Conservation (phyloP, 2,329 filamentous ascomycete species). For the Paecilomyces formosus region DNA sequence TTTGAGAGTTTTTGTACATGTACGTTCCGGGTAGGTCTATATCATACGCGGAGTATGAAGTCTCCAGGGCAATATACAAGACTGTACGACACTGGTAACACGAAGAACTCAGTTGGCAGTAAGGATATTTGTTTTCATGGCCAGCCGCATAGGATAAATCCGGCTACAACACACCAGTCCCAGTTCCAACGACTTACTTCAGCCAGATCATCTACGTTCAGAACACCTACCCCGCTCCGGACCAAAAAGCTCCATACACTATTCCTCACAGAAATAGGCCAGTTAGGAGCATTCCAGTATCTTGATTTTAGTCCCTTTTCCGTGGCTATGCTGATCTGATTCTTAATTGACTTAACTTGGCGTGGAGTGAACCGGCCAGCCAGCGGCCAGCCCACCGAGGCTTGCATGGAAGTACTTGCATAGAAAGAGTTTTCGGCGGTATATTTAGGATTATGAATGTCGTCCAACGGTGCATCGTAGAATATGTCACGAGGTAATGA, state of each 20-base stretch:
- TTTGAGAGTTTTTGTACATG: too few relatives aligned
- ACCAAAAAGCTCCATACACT: constrained; percentile 7
- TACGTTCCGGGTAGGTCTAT: too few relatives aligned
- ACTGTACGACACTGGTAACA: not conserved
- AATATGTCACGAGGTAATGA: constrained; percentile 7
- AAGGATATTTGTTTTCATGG: not conserved
- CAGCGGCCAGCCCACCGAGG: not conserved
- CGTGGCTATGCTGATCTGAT: constrained; percentile 3
- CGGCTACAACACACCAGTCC: constrained; percentile 1
- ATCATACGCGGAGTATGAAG: too few relatives aligned
- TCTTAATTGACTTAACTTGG: constrained; percentile 2
- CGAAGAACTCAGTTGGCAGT: not conserved
- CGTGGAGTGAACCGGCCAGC: constrained; percentile 2
- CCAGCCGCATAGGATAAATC: not conserved
- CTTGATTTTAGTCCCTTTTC: constrained; percentile 5
- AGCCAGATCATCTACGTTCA: constrained; percentile 7
- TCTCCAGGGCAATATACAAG: not conserved
- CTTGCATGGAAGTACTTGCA: not conserved
- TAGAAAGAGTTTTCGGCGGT: constrained; percentile 1
- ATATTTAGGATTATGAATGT: not conserved
- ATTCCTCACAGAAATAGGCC: constrained; percentile 5
- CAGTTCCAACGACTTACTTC: constrained; percentile 7
- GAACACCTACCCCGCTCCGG: constrained; percentile 4
- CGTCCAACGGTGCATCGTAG: constrained; percentile 6
- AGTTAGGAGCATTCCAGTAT: constrained; percentile 6